These are phyloP conservation scores for Ceratobasidium sp. DNA, from an alignment of 1,284 basidiomycete genomes.

Conservation along the genomic window DNA sequence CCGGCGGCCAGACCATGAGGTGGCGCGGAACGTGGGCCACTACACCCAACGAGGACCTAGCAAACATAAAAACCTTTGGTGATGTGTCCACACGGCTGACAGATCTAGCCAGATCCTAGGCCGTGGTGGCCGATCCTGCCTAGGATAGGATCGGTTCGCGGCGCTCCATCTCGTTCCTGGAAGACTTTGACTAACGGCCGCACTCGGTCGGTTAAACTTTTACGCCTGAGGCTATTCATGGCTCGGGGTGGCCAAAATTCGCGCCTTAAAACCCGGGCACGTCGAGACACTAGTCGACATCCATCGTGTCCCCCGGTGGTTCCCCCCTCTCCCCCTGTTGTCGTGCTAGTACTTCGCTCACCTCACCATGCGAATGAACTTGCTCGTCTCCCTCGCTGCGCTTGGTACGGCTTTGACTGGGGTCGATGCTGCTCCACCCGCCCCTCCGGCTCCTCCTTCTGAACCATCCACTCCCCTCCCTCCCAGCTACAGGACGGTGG, in stretches of 20 bases:
- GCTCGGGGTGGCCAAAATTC: slow-evolving; percentile 8
- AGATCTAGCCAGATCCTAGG: neutral
- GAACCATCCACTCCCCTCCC: too few species aligned
- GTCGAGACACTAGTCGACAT: neutral
- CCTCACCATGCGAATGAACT: neutral
- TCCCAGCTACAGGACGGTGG: neutral
- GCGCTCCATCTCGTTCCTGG: slow-evolving; percentile 6
- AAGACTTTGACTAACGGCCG: slow-evolving; percentile 13
- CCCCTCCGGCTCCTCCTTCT: neutral
- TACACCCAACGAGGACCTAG: too few species aligned
- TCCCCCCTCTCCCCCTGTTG: neutral
- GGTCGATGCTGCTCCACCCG: slow-evolving; percentile 20
- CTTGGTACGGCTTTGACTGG: neutral
- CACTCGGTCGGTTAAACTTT: neutral
- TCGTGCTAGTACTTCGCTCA: neutral
- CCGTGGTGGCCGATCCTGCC: neutral
- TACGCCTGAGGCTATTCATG: neutral
- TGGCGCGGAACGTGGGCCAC: neutral
- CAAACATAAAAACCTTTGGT: too few species aligned
- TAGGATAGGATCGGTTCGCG: neutral
- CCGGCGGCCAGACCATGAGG: neutral
- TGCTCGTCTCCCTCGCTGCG: neutral
- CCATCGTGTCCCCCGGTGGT: slow-evolving; percentile 21
- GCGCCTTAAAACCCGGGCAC: neutral
- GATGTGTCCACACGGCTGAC: neutral